Evolutionary conservation across 2,329 filamentous ascomycete genomes (phyloP).

Genomic region (Venturia aucupariae): DNA sequence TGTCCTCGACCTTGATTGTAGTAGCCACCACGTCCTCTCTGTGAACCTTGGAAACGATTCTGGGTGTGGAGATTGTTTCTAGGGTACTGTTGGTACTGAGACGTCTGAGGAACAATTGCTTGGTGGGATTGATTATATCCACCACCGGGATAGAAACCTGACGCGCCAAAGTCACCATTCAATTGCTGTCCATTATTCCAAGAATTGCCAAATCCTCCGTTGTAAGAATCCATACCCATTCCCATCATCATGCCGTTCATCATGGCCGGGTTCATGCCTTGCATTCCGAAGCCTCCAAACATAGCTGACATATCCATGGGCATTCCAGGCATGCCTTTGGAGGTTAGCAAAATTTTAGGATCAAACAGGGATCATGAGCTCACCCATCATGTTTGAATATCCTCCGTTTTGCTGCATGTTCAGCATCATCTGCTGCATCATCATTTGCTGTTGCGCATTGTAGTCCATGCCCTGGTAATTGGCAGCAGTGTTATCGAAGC

Average conservation of each 20-base stretch:
- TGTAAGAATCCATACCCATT: constrained; percentile 54
- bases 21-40: constrained; percentile 41
- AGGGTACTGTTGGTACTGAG: constrained; percentile 44
- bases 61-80: constrained; percentile 56
- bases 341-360: neutral
- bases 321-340: constrained; percentile 3
- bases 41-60: constrained; percentile 63
- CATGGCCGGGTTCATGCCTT: constrained; percentile 71
- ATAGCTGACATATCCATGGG: constrained; percentile 13
- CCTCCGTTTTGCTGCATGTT: constrained; percentile 42
- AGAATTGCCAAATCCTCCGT: constrained; percentile 59
- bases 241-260: constrained; percentile 60
- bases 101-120: constrained; percentile 32
- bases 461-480: constrained; percentile 4
- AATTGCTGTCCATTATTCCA: constrained; percentile 60
- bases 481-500: neutral
- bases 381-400: constrained; percentile 89
- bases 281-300: constrained; percentile 15
- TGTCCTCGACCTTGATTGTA: constrained; percentile 30
- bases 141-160: constrained; percentile 41
- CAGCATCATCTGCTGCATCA: constrained; percentile 50
- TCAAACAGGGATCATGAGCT: constrained; percentile 29
- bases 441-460: constrained; percentile 31
- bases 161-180: constrained; percentile 62
- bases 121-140: constrained; percentile 44